Evolutionary conservation across 2,329 filamentous ascomycete genomes (phyloP).

Genomic region (Hypoxylon sp.): DNA sequence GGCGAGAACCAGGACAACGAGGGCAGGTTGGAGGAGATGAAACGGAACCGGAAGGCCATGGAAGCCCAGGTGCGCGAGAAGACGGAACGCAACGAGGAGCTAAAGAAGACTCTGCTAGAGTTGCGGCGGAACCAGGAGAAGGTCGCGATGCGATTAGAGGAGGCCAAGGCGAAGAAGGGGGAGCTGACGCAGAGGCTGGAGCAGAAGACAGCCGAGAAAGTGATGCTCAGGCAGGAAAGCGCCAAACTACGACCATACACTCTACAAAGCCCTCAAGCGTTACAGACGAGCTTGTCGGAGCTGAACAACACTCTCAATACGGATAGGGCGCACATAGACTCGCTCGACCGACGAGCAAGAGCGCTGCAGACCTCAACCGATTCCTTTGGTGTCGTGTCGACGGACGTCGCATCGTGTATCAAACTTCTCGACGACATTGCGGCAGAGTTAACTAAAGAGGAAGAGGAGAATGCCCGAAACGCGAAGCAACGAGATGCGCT

Average conservation of each 20-base stretch:
- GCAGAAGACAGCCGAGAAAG: slow-evolving; percentile 72
- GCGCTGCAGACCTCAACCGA: slow-evolving; percentile 92
- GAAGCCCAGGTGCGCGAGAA: slow-evolving; percentile 86
- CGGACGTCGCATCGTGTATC: slow-evolving; percentile 87
- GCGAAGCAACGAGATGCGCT: slow-evolving; percentile 85
- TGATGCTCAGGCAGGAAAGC: slow-evolving; percentile 82
- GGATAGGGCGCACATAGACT: slow-evolving; percentile 86
- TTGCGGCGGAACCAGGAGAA: slow-evolving; percentile 82
- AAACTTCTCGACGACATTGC: slow-evolving; percentile 89
- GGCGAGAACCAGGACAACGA: slow-evolving; percentile 88
- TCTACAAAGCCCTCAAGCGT: slow-evolving; percentile 81
- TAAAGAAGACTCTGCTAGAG: slow-evolving; percentile 83
- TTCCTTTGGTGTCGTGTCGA: slow-evolving; percentile 82
- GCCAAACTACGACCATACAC: slow-evolving; percentile 92
- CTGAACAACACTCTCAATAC: slow-evolving; percentile 78
- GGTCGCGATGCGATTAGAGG: slow-evolving; percentile 82
- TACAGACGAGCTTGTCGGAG: slow-evolving; percentile 84
- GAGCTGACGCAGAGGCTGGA: slow-evolving; percentile 76
- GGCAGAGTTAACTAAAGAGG: slow-evolving; percentile 85
- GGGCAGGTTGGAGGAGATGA: slow-evolving; percentile 79
- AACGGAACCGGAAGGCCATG: slow-evolving; percentile 78
- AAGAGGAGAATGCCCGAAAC: slow-evolving; percentile 85
- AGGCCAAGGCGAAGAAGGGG: slow-evolving; percentile 80
- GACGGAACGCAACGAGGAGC: slow-evolving; percentile 82
- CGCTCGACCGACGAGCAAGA: slow-evolving; percentile 84